These are phyloP conservation scores for Yarrowia bubula DNA, from an alignment of 805 yeast species.

Conservation along the genomic window DNA sequence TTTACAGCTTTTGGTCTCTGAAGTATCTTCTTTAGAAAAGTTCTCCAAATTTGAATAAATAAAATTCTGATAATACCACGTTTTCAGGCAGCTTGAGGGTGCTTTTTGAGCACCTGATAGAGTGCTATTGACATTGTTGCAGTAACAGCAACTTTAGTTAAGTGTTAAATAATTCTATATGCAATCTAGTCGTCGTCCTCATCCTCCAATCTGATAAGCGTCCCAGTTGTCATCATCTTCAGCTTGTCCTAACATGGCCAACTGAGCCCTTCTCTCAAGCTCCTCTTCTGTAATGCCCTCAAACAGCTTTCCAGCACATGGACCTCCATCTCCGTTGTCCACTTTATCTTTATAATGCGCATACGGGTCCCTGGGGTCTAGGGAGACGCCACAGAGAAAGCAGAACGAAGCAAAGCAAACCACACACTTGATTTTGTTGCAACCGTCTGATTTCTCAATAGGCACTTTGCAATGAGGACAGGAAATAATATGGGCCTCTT, in stretches of 20 bases:
- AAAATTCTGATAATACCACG: too few species aligned
- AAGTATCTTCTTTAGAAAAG: too few species aligned
- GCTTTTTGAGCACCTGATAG: too few species aligned
- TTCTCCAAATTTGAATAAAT: too few species aligned
- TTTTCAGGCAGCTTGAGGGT: too few species aligned
- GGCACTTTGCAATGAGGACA: neutral
- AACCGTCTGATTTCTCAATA: neutral
- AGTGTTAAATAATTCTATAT: too few species aligned
- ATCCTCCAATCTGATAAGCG: too few species aligned
- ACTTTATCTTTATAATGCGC: neutral
- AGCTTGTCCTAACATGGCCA: neutral
- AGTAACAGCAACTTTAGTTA: too few species aligned
- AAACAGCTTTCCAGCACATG: neutral
- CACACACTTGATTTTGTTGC: conserved; percentile 16
- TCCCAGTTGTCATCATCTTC: neutral
- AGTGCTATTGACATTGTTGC: too few species aligned
- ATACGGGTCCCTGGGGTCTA: neutral
- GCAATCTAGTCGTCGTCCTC: too few species aligned
- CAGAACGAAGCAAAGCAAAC: neutral
- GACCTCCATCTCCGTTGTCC: neutral
- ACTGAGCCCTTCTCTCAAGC: neutral
- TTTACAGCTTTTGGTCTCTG: too few species aligned
- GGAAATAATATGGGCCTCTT: neutral
- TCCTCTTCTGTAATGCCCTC: conserved; percentile 20
- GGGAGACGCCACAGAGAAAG: neutral